Evolutionary conservation across 768 basidiomycete genomes (phyloP).

Genomic region (Rhodosporidiobolus sp.): DNA sequence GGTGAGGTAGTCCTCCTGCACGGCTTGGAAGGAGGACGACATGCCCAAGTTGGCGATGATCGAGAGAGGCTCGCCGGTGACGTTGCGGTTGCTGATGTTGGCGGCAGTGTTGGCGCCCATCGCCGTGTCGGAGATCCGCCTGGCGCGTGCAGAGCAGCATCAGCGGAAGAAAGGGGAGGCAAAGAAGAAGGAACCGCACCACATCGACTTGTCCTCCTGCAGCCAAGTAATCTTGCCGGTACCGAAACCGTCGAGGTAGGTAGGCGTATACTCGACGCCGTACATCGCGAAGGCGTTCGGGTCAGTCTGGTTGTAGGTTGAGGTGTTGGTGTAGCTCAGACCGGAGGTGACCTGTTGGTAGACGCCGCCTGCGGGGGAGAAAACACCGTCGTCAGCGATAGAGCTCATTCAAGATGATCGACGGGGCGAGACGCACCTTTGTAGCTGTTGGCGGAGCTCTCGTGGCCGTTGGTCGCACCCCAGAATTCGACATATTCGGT

Average conservation of each 20-base stretch:
- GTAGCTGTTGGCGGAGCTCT: too few species aligned
- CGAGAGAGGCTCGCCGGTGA: conserved; percentile 71
- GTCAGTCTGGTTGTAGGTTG: conserved; percentile 44
- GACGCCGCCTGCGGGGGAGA: background rate
- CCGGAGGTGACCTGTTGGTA: background rate
- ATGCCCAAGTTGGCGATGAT: conserved; percentile 21
- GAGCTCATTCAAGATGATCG: too few species aligned
- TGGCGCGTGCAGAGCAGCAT: too few species aligned
- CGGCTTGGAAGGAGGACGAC: background rate
- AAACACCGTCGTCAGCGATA: background rate
- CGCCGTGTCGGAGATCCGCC: conserved; percentile 58
- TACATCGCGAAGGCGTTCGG: conserved; percentile 52
- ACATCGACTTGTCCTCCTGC: conserved; percentile 62
- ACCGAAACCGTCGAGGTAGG: conserved; percentile 53
- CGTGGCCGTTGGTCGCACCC: too few species aligned
- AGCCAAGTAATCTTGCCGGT: conserved; percentile 85
- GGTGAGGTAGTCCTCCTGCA: conserved; percentile 56
- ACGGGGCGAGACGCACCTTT: too few species aligned
- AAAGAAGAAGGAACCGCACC: conserved; percentile 51
- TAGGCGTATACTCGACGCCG: conserved; percentile 38
- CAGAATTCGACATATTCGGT: too few species aligned
- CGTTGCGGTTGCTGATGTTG: conserved; percentile 63
- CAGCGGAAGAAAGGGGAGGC: background rate
- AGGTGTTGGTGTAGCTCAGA: background rate
- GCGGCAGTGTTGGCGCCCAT: conserved; percentile 63